A percentile compares a stretch with the other conserved stretches of the same genome.
Evolutionary conservation across 805 yeast species (phyloP).

Genomic region (Candida rishiriensis): DNA sequence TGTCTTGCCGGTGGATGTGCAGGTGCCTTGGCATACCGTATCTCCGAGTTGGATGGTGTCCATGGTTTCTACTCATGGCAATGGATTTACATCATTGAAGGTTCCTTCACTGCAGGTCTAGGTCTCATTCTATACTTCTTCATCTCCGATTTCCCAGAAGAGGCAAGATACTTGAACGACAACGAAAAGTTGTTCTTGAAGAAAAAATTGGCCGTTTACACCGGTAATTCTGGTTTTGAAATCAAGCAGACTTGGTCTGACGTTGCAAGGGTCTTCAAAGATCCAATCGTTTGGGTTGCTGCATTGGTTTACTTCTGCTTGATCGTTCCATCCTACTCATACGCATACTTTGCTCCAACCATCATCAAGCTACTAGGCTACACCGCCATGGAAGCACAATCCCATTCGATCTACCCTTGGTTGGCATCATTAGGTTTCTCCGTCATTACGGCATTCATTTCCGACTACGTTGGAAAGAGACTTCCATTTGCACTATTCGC

Average conservation of each 20-base stretch:
- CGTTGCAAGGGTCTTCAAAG: conserved; percentile 48
- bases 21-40: conserved; percentile 66
- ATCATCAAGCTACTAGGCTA: conserved; percentile 59
- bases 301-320: conserved; percentile 62
- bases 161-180: conserved; percentile 46
- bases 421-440: conserved; percentile 65
- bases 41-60: conserved; percentile 48
- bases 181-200: conserved; percentile 53
- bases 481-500: conserved; percentile 36
- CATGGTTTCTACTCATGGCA: conserved; percentile 42
- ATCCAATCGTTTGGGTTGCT: conserved; percentile 51
- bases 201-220: conserved; percentile 53
- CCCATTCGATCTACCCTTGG: conserved; percentile 86
- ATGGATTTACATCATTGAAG: conserved; percentile 41
- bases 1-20: conserved; percentile 77
- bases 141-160: conserved; percentile 71
- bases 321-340: conserved; percentile 70
- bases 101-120: conserved; percentile 32
- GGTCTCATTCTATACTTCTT: conserved; percentile 36
- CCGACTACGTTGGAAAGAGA: conserved; percentile 52
- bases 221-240: conserved; percentile 47
- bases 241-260: conserved; percentile 42
- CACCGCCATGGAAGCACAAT: conserved; percentile 70
- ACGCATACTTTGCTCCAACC: conserved; percentile 69
- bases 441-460: conserved; percentile 54